Conservation (phyloP, 2,329 filamentous ascomycete species). For the Arthroderma sp. region DNA sequence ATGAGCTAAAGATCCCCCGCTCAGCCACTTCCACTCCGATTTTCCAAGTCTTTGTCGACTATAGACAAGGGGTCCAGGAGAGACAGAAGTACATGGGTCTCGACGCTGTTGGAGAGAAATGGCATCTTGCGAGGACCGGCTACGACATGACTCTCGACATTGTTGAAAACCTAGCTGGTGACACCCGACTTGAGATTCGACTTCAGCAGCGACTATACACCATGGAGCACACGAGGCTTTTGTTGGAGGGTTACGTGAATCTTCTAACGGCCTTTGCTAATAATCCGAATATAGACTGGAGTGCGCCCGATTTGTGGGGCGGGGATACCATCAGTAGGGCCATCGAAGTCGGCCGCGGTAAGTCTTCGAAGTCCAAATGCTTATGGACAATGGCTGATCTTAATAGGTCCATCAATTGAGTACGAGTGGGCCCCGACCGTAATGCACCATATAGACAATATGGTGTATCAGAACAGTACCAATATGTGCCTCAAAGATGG, state of each 20-base stretch:
- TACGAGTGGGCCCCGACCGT: slow-evolving; percentile 20
- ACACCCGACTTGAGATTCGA: slow-evolving; percentile 6
- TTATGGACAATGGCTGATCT: not conserved
- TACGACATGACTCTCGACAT: slow-evolving; percentile 32
- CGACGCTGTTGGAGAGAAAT: not conserved
- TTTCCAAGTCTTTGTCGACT: slow-evolving; percentile 42
- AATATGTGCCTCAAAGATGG: slow-evolving; percentile 22
- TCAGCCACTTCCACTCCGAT: slow-evolving; percentile 34
- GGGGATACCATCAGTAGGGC: not conserved
- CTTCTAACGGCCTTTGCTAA: slow-evolving; percentile 9
- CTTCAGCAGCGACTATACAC: slow-evolving; percentile 26
- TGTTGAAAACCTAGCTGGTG: slow-evolving; percentile 21
- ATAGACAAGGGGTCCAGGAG: slow-evolving; percentile 24
- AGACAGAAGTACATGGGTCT: not conserved
- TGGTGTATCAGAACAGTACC: slow-evolving; percentile 17
- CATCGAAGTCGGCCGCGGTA: not conserved
- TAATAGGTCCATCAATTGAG: not conserved
- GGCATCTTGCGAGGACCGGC: slow-evolving; percentile 16
- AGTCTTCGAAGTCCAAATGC: not conserved
- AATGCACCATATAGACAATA: slow-evolving; percentile 27
- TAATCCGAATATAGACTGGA: not conserved
- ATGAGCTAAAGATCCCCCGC: slow-evolving; percentile 32
- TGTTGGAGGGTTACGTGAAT: slow-evolving; percentile 18
- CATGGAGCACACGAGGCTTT: slow-evolving; percentile 17
- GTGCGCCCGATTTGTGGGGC: not conserved